Conservation (phyloP, 2,329 filamentous ascomycete species). For the Aotearoamyces nothofagi region DNA sequence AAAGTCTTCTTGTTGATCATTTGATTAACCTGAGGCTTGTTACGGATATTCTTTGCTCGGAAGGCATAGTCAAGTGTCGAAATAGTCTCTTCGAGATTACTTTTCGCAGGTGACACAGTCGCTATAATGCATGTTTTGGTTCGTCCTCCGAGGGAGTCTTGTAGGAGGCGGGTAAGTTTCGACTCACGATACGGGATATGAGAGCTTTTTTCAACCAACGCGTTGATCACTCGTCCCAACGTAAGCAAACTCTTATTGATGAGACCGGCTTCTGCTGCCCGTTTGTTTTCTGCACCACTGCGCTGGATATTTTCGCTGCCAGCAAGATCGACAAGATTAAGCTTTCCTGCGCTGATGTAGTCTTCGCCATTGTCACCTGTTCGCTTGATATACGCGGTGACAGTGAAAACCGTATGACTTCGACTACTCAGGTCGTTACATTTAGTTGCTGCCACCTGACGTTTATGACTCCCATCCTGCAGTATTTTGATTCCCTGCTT, state of each 20-base stretch:
- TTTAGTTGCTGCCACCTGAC: conserved; percentile 98
- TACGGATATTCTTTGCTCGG: conserved; percentile 93
- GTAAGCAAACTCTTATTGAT: conserved; percentile 98
- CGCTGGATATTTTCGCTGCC: conserved; percentile 96
- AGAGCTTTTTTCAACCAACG: conserved; percentile 73
- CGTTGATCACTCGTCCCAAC: conserved; percentile 91
- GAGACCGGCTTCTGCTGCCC: conserved; percentile 83
- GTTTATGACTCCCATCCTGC: conserved; percentile 77
- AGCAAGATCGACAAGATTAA: conserved; percentile 92
- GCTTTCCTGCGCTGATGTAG: conserved; percentile 77
- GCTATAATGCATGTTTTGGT: conserved; percentile 99
- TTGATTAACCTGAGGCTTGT: conserved; percentile 92
- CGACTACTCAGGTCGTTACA: conserved; percentile 96
- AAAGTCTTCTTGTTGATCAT: conserved; percentile 87
- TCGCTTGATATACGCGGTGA: conserved; percentile 81
- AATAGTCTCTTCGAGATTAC: conserved; percentile 94
- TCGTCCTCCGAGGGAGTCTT: conserved; percentile 88
- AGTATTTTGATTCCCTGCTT: conserved; percentile 77
- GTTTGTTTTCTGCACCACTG: conserved; percentile 95
- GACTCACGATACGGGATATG: conserved; percentile 93
- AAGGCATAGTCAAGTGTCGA: conserved; percentile 97
- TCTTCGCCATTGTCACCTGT: conserved; percentile 75
- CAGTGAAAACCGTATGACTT: conserved; percentile 94
- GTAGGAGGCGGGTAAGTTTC: conserved; percentile 83
- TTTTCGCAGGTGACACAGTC: conserved; percentile 85